Conservation (phyloP, 306 rosid species). For the Arachis stenosperma region DNA sequence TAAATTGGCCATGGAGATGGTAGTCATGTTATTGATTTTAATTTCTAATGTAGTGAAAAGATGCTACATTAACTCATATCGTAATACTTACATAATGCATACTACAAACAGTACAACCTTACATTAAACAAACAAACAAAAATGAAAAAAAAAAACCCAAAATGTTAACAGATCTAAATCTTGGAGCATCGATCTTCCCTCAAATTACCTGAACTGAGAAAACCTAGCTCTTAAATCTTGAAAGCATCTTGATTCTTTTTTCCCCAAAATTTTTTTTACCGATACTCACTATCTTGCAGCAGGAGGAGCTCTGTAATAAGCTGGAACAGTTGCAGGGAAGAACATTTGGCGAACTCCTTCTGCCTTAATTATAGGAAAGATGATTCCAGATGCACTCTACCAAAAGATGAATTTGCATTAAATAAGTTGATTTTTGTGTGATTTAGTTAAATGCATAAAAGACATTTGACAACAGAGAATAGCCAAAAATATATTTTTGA, state of each 20-base stretch:
- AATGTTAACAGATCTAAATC: constrained; percentile 28
- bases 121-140: neutral
- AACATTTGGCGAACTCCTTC: constrained; percentile 99
- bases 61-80: constrained; percentile 10
- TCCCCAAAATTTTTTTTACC: neutral
- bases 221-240: constrained; percentile 8
- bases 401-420: constrained; percentile 18
- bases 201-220: constrained; percentile 1
- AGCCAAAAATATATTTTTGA: no score
- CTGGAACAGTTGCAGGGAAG: constrained; percentile 88
- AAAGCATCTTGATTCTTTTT: constrained; percentile 24
- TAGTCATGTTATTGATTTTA: neutral
- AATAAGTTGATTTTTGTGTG: neutral
- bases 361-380: constrained; percentile 87
- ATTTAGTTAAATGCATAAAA: neutral
- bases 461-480: no score
- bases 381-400: constrained; percentile 93
- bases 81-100: constrained; percentile 21
- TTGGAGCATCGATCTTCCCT: constrained; percentile 21
- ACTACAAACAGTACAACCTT: constrained; percentile 40
- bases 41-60: neutral
- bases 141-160: neutral
- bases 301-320: constrained; percentile 86
- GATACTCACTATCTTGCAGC: constrained; percentile 32
- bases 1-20: no score